A percentile compares a stretch with the other conserved stretches of the same genome.
Conservation (phyloP, 2,329 filamentous ascomycete genomes). For the Amphichorda felina region DNA sequence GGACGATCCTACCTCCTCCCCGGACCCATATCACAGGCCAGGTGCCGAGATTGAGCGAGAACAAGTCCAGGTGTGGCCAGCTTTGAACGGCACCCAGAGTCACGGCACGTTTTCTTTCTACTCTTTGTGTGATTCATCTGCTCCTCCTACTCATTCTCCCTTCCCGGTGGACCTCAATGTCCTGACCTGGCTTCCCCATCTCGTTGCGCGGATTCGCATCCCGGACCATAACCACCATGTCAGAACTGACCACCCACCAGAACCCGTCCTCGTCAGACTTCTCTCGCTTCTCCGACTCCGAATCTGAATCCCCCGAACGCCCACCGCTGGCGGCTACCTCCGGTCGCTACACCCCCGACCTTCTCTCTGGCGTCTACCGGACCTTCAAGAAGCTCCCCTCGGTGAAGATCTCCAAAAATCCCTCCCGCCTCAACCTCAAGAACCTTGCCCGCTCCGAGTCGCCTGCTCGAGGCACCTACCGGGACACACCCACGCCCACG, state of each 20-base stretch:
- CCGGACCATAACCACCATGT: constrained; percentile 2
- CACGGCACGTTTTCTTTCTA: background rate
- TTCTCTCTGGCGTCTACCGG: constrained; percentile 39
- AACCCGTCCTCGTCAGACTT: background rate
- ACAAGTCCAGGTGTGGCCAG: too few species aligned
- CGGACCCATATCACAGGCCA: too few species aligned
- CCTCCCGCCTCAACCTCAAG: constrained; percentile 8
- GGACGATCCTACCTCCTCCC: too few species aligned
- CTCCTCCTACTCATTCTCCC: background rate
- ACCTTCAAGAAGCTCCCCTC: constrained; percentile 34
- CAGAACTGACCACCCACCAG: constrained; percentile 4
- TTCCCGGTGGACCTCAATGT: background rate
- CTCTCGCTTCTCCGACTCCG: constrained; percentile 6
- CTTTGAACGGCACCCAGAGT: too few species aligned
- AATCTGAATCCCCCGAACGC: constrained; percentile 11
- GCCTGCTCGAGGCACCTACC: background rate
- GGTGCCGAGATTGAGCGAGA: too few species aligned
- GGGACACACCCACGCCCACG: background rate
- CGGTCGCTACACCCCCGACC: constrained; percentile 27
- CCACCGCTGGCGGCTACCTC: constrained; percentile 10
- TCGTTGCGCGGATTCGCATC: too few species aligned
- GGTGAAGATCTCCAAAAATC: constrained; percentile 20
- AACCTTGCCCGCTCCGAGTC: constrained; percentile 1
- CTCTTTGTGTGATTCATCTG: background rate
- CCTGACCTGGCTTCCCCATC: background rate